Evolutionary conservation across 441 rosid genomes (phyloP), one percentile per base, ranked within the genome.

Genomic region (Brassica balearica): DNA sequence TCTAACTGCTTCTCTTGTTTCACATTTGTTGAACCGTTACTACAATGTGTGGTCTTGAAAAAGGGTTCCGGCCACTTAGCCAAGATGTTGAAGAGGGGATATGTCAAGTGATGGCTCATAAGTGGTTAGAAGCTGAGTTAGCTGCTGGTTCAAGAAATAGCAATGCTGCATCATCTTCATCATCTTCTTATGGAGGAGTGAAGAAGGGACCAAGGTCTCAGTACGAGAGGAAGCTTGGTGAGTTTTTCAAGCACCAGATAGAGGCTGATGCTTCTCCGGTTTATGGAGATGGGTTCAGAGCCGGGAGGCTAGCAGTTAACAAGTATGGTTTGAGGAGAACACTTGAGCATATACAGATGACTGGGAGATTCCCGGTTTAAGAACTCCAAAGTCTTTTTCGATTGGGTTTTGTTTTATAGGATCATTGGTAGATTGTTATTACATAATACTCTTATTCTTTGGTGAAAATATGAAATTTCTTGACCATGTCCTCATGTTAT

Each of bases 61-160:
- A 67, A 92, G 97, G 97, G 69, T 88, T 83, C 77, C 89, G 88
- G 61, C 86, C 90, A 60, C 86, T 87, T 46, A 88, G 89, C 72
- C 95, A 91, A 84, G 95, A 92, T 46, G 90, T 90, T 9, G 97
- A 92, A 84, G 97, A 90, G 81, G 97, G 97, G 12, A 90, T 92
- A 66, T 92, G 97, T 76, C 97, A 90, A 83, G 97, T 92, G 72
- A 81, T 92, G 72, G 95, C 97, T 73, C 95, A 89, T 83, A 83
- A 87, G 89, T 92, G 95, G 97, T 80, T 92, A 68, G 84, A 80
- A 58, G 59, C 80, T 0, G 84, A 89, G 85, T 88, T 91, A 34
- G 64, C 46, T 59, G 58, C 81, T 61, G 75, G 81, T 72, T 81
- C 87, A 23, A 77, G 77, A 63, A 79, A 71, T 76, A 78, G 73